Evolutionary conservation across 352 stramenopile species (phyloP), one percentile per base, ranked within the genome.

Genomic region (Phytophthora kernoviae): DNA sequence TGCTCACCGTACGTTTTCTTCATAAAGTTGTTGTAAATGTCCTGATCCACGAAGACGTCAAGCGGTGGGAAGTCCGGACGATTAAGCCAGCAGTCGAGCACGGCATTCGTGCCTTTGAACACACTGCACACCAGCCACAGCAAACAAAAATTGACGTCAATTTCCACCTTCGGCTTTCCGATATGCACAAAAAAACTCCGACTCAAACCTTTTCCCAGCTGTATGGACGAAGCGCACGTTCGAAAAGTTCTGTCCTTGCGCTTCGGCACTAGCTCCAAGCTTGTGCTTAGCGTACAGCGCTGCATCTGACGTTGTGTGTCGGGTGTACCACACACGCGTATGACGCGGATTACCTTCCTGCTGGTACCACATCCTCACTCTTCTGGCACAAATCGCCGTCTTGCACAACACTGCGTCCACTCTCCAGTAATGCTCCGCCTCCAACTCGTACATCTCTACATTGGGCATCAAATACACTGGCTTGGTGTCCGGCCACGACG

Each of bases 361-460:
- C 48, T 65, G 43, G 52, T 73, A 85, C 75, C 78, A 88, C 55
- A 75, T 68, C 26, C 54, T 37, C 24, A 81, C 56, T 17, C 73
- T 68, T 30, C 60, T 59, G 30, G 66, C 70, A 21, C 75, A 87
- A 40, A 86, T 70, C 8, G 58, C 61, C 6, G 77, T 93, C 52
- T 82, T 85, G 51, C 75, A 84, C 18, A 88, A 49, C 42, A 88
- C 71, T 8, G 81, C 60, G 37, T 89, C 76, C 2, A 62, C 73
- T 7, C 49, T 34, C 63, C 64, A 77, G 46, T 76, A 84, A 36
- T 89, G 74, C 9, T 62, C 43, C 2, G 69, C 65, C 10, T 63
- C 27, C 1, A 87, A 65, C 53, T 85, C 77, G 54, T 82, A 71
- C 76, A 87, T 87, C 43, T 87, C 71, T 5, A 84, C 67, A 46